Conservation (phyloP, 2,329 filamentous ascomycete genomes). For the Pseudogymnoascus sp. region DNA sequence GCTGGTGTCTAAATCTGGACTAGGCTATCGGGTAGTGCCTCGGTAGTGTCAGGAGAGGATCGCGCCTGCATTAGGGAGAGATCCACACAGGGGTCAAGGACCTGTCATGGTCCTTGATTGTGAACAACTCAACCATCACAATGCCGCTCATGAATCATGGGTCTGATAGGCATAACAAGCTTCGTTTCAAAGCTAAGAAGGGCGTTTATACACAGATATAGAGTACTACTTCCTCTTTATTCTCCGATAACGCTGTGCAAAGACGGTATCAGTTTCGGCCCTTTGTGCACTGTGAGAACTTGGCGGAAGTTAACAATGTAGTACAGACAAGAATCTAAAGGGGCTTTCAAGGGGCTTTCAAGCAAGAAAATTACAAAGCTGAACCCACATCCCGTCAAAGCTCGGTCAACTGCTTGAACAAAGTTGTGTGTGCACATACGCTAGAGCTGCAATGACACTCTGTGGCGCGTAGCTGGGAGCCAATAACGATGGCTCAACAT, state of each 20-base stretch:
- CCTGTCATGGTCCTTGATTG: neutral
- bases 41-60: neutral
- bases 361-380: neutral
- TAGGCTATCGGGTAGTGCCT: neutral
- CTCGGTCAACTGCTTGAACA: neutral
- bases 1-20: neutral
- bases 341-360: neutral
- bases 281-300: neutral
- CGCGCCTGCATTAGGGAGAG: neutral
- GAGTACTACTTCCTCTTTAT: neutral
- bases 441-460: neutral
- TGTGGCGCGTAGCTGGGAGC: neutral
- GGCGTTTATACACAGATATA: neutral
- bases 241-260: neutral
- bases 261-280: neutral
- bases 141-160: neutral
- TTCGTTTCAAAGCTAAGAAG: neutral
- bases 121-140: neutral
- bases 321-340: neutral
- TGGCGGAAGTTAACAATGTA: neutral
- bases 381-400: neutral
- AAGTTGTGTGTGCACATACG: neutral
- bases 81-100: conserved; percentile 1
- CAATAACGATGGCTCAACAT: neutral
- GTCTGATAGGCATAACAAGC: neutral